A percentile compares a stretch with the other conserved stretches of the same genome.
Evolutionary conservation across 257 asterid genomes (phyloP).

Genomic region (Penstemon newberryi): DNA sequence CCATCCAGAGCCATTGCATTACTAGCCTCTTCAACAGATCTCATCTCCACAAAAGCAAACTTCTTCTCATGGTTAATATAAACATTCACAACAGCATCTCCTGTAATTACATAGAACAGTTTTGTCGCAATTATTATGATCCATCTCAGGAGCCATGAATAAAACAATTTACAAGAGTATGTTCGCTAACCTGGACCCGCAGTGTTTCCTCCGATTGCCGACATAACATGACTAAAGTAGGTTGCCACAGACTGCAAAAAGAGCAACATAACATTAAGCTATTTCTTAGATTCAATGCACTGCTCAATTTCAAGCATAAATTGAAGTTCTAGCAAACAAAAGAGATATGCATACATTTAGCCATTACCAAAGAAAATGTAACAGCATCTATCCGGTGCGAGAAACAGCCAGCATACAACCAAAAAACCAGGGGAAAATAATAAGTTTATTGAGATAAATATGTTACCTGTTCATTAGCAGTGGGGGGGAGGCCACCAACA

Average conservation of each 20-base stretch:
- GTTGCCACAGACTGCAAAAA: constrained; percentile 84
- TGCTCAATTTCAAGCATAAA: neutral
- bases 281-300: neutral
- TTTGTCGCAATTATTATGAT: constrained; percentile 11
- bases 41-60: constrained; percentile 97
- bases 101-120: constrained; percentile 43
- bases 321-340: neutral
- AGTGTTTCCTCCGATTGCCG: constrained; percentile 95
- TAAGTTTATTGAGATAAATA: constrained; percentile 9
- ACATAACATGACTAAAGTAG: constrained; percentile 95
- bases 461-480: constrained; percentile 93
- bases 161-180: neutral
- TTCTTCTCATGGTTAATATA: constrained; percentile 93
- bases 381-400: neutral
- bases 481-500: constrained; percentile 96
- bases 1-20: constrained; percentile 99
- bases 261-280: constrained; percentile 10
- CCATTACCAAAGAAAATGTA: neutral
- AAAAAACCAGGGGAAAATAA: neutral
- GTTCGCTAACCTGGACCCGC: constrained; percentile 89
- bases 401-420: neutral
- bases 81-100: constrained; percentile 97
- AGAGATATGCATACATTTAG: neutral
- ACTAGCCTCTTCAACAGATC: constrained; percentile 99
- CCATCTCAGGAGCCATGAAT: neutral